A percentile compares a stretch with the other conserved stretches of the same genome.
phyloP scores from a whole-genome alignment of 371 early-diverging fungal genomes.

The Mucor plumbeus region DNA sequence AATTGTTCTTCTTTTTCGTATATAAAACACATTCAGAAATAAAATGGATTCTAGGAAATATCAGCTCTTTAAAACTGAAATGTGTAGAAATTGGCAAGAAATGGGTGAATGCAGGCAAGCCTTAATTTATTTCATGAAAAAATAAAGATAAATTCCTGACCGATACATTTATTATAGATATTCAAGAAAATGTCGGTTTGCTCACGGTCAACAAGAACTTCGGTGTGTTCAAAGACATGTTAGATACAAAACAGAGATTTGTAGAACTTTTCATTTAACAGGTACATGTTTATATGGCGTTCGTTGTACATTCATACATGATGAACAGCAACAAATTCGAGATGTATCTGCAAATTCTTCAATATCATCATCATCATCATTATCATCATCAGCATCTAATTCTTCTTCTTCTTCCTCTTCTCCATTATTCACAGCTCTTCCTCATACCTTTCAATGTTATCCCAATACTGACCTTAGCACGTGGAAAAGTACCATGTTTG shows the following conservation, averaged over 20 bases:
- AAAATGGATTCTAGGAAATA: conserved; percentile 27
- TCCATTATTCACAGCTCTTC: neutral
- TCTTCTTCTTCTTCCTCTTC: neutral
- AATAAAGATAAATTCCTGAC: neutral
- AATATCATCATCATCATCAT: neutral
- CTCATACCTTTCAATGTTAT: neutral
- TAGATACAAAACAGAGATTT: conserved; percentile 92
- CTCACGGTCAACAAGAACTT: conserved; percentile 85
- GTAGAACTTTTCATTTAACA: conserved; percentile 87
- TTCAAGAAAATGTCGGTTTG: conserved; percentile 95
- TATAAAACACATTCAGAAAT: too few relatives aligned
- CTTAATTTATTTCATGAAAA: neutral
- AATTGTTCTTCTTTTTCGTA: neutral
- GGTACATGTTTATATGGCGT: conserved; percentile 94
- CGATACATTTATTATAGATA: conserved; percentile 57
- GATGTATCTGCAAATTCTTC: neutral
- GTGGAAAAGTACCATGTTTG: conserved; percentile 2
- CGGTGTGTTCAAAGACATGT: conserved; percentile 88
- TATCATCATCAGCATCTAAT: too few relatives aligned
- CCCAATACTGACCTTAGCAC: neutral
- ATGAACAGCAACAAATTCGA: conserved; percentile 24
- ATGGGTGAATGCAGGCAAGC: conserved; percentile 48
- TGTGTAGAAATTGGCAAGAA: conserved; percentile 88
- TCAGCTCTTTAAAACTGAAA: conserved; percentile 92
- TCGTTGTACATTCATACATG: conserved; percentile 96